phyloP scores from a whole-genome alignment of 352 stramenopile species.

The Globisporangium parvum region DNA sequence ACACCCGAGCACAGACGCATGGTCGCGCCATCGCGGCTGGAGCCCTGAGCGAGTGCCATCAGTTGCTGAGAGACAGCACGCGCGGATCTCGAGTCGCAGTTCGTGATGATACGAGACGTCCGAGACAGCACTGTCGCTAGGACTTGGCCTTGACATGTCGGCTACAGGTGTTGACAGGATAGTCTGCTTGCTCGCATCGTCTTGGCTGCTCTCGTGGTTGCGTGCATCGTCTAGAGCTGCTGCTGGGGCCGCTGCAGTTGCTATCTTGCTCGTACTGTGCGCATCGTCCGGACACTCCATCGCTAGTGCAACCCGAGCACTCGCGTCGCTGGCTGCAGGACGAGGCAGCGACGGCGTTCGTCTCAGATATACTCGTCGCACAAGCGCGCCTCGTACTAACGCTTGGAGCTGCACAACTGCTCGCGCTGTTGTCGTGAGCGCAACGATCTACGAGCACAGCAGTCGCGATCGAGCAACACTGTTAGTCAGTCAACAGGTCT shows the following conservation, averaged over 20 bases:
- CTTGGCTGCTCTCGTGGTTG: neutral
- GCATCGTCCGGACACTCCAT: neutral
- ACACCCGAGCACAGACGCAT: conserved; percentile 24
- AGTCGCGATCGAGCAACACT: neutral
- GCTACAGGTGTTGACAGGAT: neutral
- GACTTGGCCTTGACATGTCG: neutral
- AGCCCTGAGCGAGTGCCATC: neutral
- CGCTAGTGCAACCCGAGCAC: neutral
- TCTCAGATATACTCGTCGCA: conserved; percentile 6
- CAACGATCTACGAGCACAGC: conserved; percentile 17
- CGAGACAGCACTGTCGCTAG: neutral
- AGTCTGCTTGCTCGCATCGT: neutral
- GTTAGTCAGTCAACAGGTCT: neutral
- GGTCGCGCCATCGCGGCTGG: too few species aligned
- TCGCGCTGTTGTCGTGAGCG: conserved; percentile 19
- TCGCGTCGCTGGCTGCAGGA: neutral
- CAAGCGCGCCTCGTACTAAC: conserved; percentile 21
- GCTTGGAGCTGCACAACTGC: conserved; percentile 30
- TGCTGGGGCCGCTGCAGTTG: neutral
- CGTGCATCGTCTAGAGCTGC: neutral
- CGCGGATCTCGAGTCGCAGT: conserved; percentile 24
- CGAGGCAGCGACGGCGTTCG: neutral
- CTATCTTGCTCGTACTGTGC: too few species aligned
- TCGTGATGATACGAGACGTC: conserved; percentile 3
- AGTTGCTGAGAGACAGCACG: conserved; percentile 14